Base-by-base conservation (phyloP, 768 basidiomycete genomes). In the Amanita jacksonii region DNA sequence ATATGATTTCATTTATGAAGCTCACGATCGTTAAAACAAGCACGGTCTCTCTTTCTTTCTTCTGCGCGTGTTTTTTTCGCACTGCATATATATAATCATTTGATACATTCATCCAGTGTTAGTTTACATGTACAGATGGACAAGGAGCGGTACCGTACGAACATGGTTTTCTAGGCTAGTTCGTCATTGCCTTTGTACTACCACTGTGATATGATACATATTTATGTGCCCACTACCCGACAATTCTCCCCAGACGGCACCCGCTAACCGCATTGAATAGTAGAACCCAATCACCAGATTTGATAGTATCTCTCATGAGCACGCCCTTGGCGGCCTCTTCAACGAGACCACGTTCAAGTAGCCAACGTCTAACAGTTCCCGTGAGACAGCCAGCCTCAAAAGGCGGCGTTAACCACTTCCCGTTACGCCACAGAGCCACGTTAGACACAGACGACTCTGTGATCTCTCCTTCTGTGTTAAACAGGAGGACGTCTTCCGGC, bases 361-460 rank as follows among this genome's bases (percentile, higher is more conserved):
- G 61, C 75, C 76, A 84, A 24, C 80, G 69, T 13, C 87, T 70
- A 50, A 79, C 63, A 27, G 85, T 77, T 13, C 86, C 87, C 3
- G 72, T 62, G n/a, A 89, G 70, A 53, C 86, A 86, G 15, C 86
- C 85, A 15, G 73, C 72, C 1, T 63, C 57, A 9, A 67, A 54
- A 2, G 70, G 51, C 16, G 86, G 86, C 1, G 86, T 87, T 44
- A 83, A 50, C 87, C 87, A 90, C 3, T 55, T 54, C 3, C 57
- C 51, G 20, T 62, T 53, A 9, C 81, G 76, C 50, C 69, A 73
- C 48, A 88, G 73, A 1, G 85, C 82, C 41, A 88, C 61, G 51
- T 88, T 90, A 57, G 70, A 79, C 36, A 84, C 76, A 23, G 80
- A 76, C 1, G 81, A 67, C 55, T 90, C 86, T 35, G 71, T 83